Conservation (phyloP, 106 monocot species). For the Allium fistulosum region DNA sequence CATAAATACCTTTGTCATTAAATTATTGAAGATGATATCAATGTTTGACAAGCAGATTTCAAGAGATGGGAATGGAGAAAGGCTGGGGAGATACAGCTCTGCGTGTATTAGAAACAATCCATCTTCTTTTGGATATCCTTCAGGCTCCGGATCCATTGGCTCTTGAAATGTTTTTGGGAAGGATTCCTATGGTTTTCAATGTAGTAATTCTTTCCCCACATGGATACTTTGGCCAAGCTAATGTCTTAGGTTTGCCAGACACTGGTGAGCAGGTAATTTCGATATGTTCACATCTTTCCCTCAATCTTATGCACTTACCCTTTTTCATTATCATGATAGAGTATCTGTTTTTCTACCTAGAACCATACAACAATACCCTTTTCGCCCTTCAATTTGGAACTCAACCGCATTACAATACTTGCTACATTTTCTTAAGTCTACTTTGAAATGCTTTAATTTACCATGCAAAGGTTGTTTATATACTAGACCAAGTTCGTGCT, state of each 20-base stretch:
- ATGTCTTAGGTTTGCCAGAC: conserved; percentile 88
- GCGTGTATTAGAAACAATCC: conserved; percentile 71
- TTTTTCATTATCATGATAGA: no score
- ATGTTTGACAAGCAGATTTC: conserved; percentile 41
- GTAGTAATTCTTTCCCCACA: conserved; percentile 92
- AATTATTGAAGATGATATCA: background rate
- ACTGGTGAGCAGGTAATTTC: conserved; percentile 84
- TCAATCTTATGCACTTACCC: no score
- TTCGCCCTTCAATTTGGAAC: no score
- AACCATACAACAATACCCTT: no score
- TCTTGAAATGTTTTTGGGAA: conserved; percentile 74
- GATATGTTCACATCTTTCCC: background rate
- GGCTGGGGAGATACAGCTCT: conserved; percentile 84
- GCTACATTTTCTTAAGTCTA: no score
- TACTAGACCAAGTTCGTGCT: conserved; percentile 94
- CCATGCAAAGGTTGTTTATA: conserved; percentile 62
- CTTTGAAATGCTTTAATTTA: no score
- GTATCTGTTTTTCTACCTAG: no score
- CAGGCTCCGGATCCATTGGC: conserved; percentile 85
- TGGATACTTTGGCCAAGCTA: conserved; percentile 92
- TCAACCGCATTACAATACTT: no score
- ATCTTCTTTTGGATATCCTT: conserved; percentile 87
- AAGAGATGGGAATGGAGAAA: conserved; percentile 89
- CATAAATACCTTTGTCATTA: no score
- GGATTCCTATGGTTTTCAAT: conserved; percentile 92